Base-by-base conservation (phyloP, 331 rosid species). In the Malus hybrid region DNA sequence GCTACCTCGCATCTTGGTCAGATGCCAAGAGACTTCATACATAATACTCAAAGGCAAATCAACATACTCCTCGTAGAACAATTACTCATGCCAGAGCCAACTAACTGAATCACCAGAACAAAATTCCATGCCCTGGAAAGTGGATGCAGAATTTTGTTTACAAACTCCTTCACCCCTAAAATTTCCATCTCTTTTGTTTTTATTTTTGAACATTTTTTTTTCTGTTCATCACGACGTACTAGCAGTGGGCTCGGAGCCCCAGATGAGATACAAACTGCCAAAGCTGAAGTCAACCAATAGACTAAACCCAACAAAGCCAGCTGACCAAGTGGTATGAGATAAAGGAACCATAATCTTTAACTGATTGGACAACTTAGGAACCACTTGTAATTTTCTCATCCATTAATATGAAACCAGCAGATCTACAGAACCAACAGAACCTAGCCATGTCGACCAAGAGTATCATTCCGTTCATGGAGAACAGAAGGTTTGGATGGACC, bases 381-480 rank as follows among this genome's bases (percentile, higher is more conserved):
- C 55, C 81, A 68, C 61, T 9, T 55, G 61, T 74, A 7, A 62
- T 56, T 83, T 72, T 69, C 65, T 26, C 77, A 33, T 75, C 77
- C 64, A 70, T 60, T 52, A 75, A 52, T 56, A 34, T 32, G 63
- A 50, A 66, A 73, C 66, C 53, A 48, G 19, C n/a, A 33, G 55
- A 75, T 26, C 7, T 7, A 29, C 29, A 63, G 48, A 52, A 75
- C 60, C 24, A 64, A 55, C 66, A 20, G 65, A 64, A 46, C n/a
- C 79, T 81, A 86, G 86, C 88, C 81, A 63, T 73, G 78, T 73
- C 5, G 64, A 85, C 60, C 75, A 53, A 61, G 28, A 77, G 69
- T 77, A 80, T 67, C 61, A 70, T 72, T 75, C 68, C 80, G 83
- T 58, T 87, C 88, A 5, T 53, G 66, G 52, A 74, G 75, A 77